Base-by-base conservation (phyloP, 1,284 basidiomycete genomes). In the Acaromyces ingoldii region DNA sequence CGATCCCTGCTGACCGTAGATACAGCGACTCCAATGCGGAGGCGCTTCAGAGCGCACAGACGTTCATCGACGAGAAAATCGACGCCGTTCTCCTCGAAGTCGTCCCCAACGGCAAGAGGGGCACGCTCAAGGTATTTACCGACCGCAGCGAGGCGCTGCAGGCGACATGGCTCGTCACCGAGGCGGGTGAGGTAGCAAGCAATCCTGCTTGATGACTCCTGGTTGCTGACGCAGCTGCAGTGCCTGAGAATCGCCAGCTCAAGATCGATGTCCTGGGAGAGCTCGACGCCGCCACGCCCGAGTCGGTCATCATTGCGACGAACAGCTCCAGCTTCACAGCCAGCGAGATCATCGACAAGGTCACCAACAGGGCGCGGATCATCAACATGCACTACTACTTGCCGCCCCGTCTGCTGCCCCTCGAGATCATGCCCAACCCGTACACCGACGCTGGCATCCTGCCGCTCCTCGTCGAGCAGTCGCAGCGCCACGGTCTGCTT, bases 381-480 rank as follows among this genome's bases (percentile, higher is more conserved):
- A 22, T 50, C 25, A 48, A 19, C 26, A 50, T 25, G 25, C 49
- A 50, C 48, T 50, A 48, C 42, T 50, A 50, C 24, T 29, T 48
- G 41, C 49, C 49, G 26, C 49, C 49, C 9, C n/a, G n/a, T 17
- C 9, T 22, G 17, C 21, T 28, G 15, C 49, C 41, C 22, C 26
- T 50, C 7, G 49, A 50, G 40, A 49, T 50, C 19, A 50, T 50
- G 49, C 41, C 49, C 9, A 50, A 17, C 15, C 17, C 39, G 22
- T 15, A 42, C 15, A 50, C 49, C 39, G 34, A 49, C 38, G 15
- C 13, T 10, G 49, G 37, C n/a, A 50, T 50, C 38, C 21, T 25
- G n/a, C 38, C 33, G 24, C 41, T 50, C 13, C 33, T 50, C 21
- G 10, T 22, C 10, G 37, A 43, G 13, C 28, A 45, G 13, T 17